phyloP scores from a whole-genome alignment of 768 basidiomycete species.

The Lentinula aciculospora region DNA sequence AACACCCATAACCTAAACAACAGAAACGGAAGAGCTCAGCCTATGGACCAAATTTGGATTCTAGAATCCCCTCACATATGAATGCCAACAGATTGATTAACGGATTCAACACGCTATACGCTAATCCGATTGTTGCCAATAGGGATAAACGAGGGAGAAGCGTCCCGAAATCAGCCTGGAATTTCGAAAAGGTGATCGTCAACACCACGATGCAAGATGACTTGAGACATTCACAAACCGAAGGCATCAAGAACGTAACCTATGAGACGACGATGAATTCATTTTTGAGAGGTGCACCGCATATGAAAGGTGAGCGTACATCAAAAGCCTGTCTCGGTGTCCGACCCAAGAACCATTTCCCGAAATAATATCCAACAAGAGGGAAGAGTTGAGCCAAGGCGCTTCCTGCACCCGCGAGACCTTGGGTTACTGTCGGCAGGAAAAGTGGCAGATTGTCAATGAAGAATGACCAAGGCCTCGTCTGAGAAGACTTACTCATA shows the following conservation, averaged over 20 bases:
- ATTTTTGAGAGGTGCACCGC: background rate
- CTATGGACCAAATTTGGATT: background rate
- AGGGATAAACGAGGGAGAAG: constrained; percentile 46
- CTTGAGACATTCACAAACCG: constrained; percentile 22
- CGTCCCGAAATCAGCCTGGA: constrained; percentile 43
- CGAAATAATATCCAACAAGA: constrained; percentile 52
- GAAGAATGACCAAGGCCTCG: background rate
- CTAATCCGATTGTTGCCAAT: constrained; percentile 45
- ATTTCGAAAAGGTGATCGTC: background rate
- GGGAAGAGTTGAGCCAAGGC: constrained; percentile 50
- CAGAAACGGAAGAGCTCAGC: background rate
- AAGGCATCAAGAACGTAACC: constrained; percentile 53
- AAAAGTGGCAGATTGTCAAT: background rate
- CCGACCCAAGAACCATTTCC: constrained; percentile 61
- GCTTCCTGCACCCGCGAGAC: constrained; percentile 44
- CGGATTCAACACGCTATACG: constrained; percentile 60
- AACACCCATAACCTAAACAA: constrained; percentile 42
- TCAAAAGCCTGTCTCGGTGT: constrained; percentile 59
- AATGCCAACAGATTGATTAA: constrained; percentile 61
- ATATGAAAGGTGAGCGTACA: constrained; percentile 2
- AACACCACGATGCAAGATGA: background rate
- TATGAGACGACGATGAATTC: constrained; percentile 9
- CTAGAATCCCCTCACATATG: constrained; percentile 32
- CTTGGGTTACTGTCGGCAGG: constrained; percentile 36
- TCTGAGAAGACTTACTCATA: constrained; percentile 27